phyloP scores from a whole-genome alignment of 139 green algal genomes.

The Tetradesmus lagerheimii region DNA sequence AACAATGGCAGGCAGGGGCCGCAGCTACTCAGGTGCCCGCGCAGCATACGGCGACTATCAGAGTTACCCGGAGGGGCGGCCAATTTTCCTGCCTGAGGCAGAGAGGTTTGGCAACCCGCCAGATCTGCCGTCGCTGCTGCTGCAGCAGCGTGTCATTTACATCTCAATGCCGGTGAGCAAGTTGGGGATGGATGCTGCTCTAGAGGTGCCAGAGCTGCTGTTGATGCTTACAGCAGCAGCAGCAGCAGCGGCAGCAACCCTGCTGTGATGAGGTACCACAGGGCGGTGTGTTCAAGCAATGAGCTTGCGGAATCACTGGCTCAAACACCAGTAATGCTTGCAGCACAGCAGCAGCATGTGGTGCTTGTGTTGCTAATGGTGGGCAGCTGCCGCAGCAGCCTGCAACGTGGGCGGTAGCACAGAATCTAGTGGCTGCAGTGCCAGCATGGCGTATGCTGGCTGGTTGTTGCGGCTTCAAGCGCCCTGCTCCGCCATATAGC shows the following conservation, averaged over 20 bases:
- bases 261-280: background rate
- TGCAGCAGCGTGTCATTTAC: conserved; percentile 89
- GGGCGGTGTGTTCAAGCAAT: too few species aligned
- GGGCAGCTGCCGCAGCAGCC: too few species aligned
- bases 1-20: conserved; percentile 13
- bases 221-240: background rate
- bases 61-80: conserved; percentile 66
- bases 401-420: too few species aligned
- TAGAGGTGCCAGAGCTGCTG: background rate
- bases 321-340: background rate
- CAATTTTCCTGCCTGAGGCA: conserved; percentile 71
- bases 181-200: too few species aligned
- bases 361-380: too few species aligned
- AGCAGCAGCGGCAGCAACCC: background rate
- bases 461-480: too few species aligned
- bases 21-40: conserved; percentile 46
- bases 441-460: too few species aligned
- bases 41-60: conserved; percentile 69
- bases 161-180: conserved; percentile 84
- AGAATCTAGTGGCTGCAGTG: too few species aligned
- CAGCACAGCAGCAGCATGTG: too few species aligned
- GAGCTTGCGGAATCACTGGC: too few species aligned
- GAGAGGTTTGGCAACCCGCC: conserved; percentile 74
- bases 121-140: conserved; percentile 87
- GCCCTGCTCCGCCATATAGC: too few species aligned